These are phyloP conservation scores for Debaryomyces maramus DNA, from an alignment of 805 yeast genomes.

Conservation along the genomic window DNA sequence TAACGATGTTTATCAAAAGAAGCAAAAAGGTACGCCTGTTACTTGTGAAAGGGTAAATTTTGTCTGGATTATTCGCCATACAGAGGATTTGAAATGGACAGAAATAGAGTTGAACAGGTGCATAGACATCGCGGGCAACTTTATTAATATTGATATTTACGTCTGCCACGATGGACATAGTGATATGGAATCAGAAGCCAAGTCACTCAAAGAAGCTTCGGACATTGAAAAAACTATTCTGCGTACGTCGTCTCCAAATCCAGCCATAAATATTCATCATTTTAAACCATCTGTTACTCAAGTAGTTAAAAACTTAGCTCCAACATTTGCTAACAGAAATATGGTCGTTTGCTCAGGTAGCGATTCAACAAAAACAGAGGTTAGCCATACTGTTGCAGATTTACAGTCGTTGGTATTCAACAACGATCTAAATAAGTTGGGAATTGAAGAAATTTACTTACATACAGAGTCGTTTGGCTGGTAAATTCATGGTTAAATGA, in stretches of 20 bases:
- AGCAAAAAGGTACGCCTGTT: constrained; percentile 11
- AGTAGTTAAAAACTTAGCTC: constrained; percentile 15
- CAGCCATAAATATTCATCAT: constrained; percentile 14
- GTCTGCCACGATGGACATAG: constrained; percentile 12
- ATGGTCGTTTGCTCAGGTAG: constrained; percentile 50
- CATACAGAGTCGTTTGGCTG: constrained; percentile 56
- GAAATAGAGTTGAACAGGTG: constrained; percentile 33
- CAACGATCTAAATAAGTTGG: constrained; percentile 21
- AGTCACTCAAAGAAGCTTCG: neutral
- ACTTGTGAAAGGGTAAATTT: constrained; percentile 33
- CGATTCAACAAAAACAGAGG: constrained; percentile 35
- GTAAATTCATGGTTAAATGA: constrained; percentile 21
- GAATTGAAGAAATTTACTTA: constrained; percentile 45
- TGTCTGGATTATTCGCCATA: constrained; percentile 44
- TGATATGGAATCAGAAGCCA: neutral
- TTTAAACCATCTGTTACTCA: constrained; percentile 20
- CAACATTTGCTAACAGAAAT: constrained; percentile 28
- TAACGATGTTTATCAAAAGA: constrained; percentile 14
- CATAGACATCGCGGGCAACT: constrained; percentile 25
- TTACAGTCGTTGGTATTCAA: constrained; percentile 38
- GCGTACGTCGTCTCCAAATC: neutral
- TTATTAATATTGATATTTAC: constrained; percentile 26
- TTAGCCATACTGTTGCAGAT: constrained; percentile 40
- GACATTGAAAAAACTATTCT: constrained; percentile 9
- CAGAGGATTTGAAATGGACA: constrained; percentile 41